Conservation (phyloP, 1,284 basidiomycete species). For the Puccinia novopanici region DNA sequence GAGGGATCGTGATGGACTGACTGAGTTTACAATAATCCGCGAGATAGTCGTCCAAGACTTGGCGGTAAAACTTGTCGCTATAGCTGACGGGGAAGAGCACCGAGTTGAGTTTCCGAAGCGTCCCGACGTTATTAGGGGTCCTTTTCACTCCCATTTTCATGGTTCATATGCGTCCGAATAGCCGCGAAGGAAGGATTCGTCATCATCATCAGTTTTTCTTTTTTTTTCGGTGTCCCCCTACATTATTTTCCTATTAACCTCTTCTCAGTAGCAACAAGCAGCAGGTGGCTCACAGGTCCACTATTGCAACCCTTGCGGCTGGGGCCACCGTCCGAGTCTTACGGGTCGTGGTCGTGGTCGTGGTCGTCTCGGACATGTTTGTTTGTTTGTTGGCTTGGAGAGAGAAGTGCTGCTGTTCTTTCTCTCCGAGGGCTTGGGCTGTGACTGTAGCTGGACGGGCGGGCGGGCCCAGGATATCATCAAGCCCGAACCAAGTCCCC, state of each 20-base stretch:
- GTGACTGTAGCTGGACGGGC: too few relatives aligned
- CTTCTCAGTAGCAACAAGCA: too few relatives aligned
- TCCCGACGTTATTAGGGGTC: conserved; percentile 38
- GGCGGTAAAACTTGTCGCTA: conserved; percentile 38
- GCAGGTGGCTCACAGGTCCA: conserved; percentile 8
- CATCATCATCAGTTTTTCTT: background rate
- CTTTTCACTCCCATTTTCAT: too few relatives aligned
- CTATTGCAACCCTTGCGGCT: conserved; percentile 9
- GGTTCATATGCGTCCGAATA: too few relatives aligned
- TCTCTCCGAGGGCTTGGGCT: too few relatives aligned
- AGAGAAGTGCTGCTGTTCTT: too few relatives aligned
- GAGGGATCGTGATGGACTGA: background rate
- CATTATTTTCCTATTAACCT: background rate
- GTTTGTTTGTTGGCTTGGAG: too few relatives aligned
- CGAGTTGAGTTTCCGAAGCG: conserved; percentile 40
- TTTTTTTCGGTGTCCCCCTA: background rate
- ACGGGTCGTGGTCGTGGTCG: background rate
- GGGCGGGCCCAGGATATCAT: too few relatives aligned
- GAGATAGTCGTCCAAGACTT: conserved; percentile 31
- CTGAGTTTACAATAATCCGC: conserved; percentile 48
- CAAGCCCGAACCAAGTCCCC: too few relatives aligned
- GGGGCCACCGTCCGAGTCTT: background rate
- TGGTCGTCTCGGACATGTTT: conserved; percentile 12
- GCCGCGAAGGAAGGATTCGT: too few relatives aligned
- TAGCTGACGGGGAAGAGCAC: conserved; percentile 48